These are phyloP conservation scores for Kuraishia ogatae DNA, from an alignment of 805 yeast genomes.

Conservation along the genomic window DNA sequence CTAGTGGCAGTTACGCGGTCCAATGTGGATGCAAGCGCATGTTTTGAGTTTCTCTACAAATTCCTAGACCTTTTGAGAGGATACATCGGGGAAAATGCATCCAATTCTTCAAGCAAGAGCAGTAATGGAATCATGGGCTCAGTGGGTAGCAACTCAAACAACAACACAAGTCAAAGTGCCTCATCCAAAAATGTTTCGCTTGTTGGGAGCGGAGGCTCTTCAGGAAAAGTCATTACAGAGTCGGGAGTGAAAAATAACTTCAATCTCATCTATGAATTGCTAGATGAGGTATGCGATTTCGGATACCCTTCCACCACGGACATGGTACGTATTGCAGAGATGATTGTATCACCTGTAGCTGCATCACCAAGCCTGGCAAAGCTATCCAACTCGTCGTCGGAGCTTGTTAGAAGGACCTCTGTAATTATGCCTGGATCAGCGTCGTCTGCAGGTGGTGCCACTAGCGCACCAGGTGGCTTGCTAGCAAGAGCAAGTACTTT, in stretches of 20 bases:
- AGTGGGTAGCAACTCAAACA: neutral
- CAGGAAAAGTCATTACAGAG: conserved; percentile 30
- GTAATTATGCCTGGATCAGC: neutral
- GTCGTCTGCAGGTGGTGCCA: neutral
- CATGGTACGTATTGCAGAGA: neutral
- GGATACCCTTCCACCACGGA: conserved; percentile 46
- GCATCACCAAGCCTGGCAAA: neutral
- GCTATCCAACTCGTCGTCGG: neutral
- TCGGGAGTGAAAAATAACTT: conserved; percentile 55
- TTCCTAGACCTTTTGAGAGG: conserved; percentile 43
- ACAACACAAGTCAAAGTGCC: neutral
- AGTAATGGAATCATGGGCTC: neutral
- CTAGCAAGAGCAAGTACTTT: conserved; percentile 13
- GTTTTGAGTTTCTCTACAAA: conserved; percentile 70
- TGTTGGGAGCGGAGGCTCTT: neutral
- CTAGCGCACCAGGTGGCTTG: conserved; percentile 6
- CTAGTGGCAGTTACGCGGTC: conserved; percentile 84
- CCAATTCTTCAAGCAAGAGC: neutral
- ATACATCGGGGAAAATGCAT: neutral
- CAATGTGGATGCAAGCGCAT: conserved; percentile 74
- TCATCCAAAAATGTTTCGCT: neutral
- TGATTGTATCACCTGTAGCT: neutral
- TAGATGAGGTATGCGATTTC: conserved; percentile 69
- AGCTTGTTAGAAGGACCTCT: conserved; percentile 1
- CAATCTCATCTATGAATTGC: conserved; percentile 59